Evolutionary conservation across 306 rosid genomes (phyloP).

Genomic region (Lathyrus sativus): DNA sequence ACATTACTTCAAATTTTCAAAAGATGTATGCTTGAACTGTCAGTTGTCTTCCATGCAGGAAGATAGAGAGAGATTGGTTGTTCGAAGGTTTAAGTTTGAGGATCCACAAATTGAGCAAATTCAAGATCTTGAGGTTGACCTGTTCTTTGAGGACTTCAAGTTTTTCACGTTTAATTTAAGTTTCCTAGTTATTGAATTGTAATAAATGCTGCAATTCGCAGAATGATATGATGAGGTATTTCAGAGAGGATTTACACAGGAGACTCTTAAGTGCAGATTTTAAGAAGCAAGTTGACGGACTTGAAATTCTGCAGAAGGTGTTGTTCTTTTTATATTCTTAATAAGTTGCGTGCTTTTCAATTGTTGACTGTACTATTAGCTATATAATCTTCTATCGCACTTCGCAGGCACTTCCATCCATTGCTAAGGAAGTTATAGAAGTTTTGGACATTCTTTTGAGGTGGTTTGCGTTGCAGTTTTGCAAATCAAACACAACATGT

Average conservation of each 20-base stretch:
- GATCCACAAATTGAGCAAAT: slow-evolving; percentile 92
- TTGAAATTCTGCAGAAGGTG: slow-evolving; percentile 96
- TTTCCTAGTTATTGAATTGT: slow-evolving; percentile 34
- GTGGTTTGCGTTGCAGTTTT: slow-evolving; percentile 96
- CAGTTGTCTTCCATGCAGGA: slow-evolving; percentile 58
- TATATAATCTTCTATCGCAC: slow-evolving; percentile 26
- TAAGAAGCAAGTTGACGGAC: slow-evolving; percentile 96
- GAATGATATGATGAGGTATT: slow-evolving; percentile 91
- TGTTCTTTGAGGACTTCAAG: slow-evolving; percentile 19
- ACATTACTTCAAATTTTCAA: slow-evolving; percentile 19
- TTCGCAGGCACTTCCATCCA: slow-evolving; percentile 84
- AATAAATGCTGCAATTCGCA: slow-evolving; percentile 44
- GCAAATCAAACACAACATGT: slow-evolving; percentile 97
- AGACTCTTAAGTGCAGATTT: slow-evolving; percentile 91
- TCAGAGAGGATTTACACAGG: slow-evolving; percentile 96
- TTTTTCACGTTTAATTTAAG: slow-evolving; percentile 13
- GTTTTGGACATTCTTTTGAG: slow-evolving; percentile 88
- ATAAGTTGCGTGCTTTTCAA: slow-evolving; percentile 11
- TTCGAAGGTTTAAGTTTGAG: slow-evolving; percentile 90
- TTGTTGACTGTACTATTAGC: slow-evolving; percentile 14
- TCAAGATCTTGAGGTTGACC: slow-evolving; percentile 93
- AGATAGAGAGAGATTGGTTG: slow-evolving; percentile 89
- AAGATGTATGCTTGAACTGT: slow-evolving; percentile 16
- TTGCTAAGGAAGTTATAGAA: slow-evolving; percentile 80
- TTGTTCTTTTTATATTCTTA: slow-evolving; percentile 26